Evolutionary conservation across 768 basidiomycete genomes (phyloP).

Genomic region (Tremella mesenterica): DNA sequence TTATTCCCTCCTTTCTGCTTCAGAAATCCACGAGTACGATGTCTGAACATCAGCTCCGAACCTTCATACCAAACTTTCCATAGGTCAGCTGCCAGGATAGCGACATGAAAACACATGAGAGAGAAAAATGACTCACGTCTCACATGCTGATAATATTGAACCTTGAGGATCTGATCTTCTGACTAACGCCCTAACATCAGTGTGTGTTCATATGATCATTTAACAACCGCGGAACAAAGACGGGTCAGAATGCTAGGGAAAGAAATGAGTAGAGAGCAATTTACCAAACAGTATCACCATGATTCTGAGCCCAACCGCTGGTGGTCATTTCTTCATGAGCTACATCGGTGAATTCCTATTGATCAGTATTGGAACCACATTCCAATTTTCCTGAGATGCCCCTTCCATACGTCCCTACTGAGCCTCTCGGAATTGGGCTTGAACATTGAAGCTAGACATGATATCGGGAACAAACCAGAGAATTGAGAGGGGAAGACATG

Average conservation of each 20-base stretch:
- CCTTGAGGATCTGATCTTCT: conserved; percentile 15
- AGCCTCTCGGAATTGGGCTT: too few species aligned
- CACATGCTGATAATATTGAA: conserved; percentile 25
- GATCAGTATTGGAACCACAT: neutral
- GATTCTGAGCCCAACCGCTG: neutral
- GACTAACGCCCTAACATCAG: conserved; percentile 24
- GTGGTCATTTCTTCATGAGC: neutral
- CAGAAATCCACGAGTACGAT: conserved; percentile 13
- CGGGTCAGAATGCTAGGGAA: too few species aligned
- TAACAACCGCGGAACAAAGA: too few species aligned
- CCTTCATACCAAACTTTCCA: neutral
- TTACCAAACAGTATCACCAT: neutral
- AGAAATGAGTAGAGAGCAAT: too few species aligned
- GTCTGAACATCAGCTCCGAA: conserved; percentile 2
- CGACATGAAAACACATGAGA: too few species aligned
- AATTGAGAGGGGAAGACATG: too few species aligned
- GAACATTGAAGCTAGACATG: too few species aligned
- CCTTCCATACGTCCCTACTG: too few species aligned
- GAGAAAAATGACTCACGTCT: conserved; percentile 18
- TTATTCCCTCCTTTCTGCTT: conserved; percentile 7
- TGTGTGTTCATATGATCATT: neutral
- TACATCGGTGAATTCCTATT: neutral
- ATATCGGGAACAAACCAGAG: too few species aligned
- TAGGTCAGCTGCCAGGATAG: neutral
- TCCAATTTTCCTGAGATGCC: too few species aligned